phyloP scores from a whole-genome alignment of 1,139 yeast species.

The Kodamaea arcana region DNA sequence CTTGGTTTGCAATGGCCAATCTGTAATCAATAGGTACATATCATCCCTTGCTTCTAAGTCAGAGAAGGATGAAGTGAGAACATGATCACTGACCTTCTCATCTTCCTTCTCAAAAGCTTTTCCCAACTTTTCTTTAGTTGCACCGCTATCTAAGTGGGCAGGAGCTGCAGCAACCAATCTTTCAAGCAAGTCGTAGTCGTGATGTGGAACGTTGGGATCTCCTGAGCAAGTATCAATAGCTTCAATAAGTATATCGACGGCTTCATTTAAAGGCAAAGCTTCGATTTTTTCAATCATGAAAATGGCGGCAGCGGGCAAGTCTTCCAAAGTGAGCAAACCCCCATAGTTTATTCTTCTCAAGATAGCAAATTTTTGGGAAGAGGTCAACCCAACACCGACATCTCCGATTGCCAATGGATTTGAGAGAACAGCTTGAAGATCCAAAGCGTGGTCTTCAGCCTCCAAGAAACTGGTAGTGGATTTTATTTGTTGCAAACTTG shows the following conservation, averaged over 20 bases:
- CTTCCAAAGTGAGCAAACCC: slow-evolving; percentile 24
- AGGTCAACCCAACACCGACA: slow-evolving; percentile 24
- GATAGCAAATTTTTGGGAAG: slow-evolving; percentile 23
- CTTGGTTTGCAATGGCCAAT: slow-evolving; percentile 15
- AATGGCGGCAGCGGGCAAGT: slow-evolving; percentile 27
- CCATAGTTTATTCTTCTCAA: slow-evolving; percentile 26
- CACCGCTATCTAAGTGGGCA: slow-evolving; percentile 1
- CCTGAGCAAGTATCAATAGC: slow-evolving; percentile 16
- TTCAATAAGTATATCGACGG: slow-evolving; percentile 17
- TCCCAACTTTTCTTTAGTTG: slow-evolving; percentile 1
- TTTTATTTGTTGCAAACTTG: neutral
- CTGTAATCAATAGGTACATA: slow-evolving; percentile 5
- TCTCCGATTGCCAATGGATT: slow-evolving; percentile 21
- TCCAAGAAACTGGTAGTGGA: slow-evolving; percentile 6
- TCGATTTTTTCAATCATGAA: slow-evolving; percentile 22
- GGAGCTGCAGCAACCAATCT: slow-evolving; percentile 7
- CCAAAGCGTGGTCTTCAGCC: slow-evolving; percentile 13
- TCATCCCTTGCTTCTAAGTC: slow-evolving; percentile 1
- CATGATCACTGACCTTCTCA: neutral
- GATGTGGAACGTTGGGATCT: slow-evolving; percentile 23
- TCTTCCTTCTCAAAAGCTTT: slow-evolving; percentile 3
- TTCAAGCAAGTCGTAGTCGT: slow-evolving; percentile 13
- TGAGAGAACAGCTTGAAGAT: slow-evolving; percentile 13
- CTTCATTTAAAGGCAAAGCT: slow-evolving; percentile 13
- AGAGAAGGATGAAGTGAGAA: slow-evolving; percentile 1